Conservation (phyloP, 345 rosid species). For the Syzygium oleosum region DNA sequence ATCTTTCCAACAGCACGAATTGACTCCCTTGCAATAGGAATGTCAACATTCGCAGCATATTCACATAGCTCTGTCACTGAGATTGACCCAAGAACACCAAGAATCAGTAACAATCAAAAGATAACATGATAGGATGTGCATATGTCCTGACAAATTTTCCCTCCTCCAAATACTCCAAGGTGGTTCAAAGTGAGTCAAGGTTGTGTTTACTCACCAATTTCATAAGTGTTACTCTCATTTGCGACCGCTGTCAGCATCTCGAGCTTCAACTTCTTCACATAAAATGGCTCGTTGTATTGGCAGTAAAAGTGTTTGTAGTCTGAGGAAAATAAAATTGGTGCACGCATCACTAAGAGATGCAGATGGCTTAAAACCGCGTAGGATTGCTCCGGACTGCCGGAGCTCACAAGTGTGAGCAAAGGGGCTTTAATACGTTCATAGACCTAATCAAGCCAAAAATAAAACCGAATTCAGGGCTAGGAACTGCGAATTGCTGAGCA, state of each 20-base stretch:
- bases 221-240: conserved; percentile 95
- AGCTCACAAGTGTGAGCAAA: conserved; percentile 88
- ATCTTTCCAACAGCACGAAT: conserved; percentile 98
- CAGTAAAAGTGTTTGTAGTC: conserved; percentile 97
- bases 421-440: conserved; percentile 99
- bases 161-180: neutral
- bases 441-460: conserved; percentile 40
- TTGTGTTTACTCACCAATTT: conserved; percentile 63
- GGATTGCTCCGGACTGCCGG: conserved; percentile 98
- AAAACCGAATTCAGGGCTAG: conserved; percentile 2
- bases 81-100: conserved; percentile 11
- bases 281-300: conserved; percentile 94
- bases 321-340: conserved; percentile 79
- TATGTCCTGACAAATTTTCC: neutral
- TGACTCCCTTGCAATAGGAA: conserved; percentile 93
- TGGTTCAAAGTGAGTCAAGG: neutral
- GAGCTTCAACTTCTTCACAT: conserved; percentile 96
- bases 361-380: conserved; percentile 96
- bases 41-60: conserved; percentile 98
- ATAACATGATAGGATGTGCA: neutral
- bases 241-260: conserved; percentile 99
- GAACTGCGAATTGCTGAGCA: neutral
- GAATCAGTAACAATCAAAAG: neutral
- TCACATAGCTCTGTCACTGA: conserved; percentile 97
- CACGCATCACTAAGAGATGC: conserved; percentile 97